Base-by-base conservation (phyloP, 225 moss, liverwort and hornwort genomes). In the Asterella californica region DNA sequence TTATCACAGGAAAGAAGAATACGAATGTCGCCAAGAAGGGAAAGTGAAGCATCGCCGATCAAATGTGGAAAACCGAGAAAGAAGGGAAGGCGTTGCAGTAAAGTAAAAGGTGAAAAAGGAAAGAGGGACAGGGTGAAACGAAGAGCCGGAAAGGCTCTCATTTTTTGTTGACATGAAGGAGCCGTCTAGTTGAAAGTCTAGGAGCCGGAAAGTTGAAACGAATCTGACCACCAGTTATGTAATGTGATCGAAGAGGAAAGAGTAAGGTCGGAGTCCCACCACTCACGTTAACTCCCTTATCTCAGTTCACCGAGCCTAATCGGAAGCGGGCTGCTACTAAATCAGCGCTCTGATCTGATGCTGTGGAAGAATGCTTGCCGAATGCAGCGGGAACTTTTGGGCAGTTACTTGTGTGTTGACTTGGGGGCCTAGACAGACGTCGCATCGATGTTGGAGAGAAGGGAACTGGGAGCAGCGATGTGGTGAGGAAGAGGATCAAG, bases 281-380 rank as follows among this genome's bases (percentile, higher is more conserved):
- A n/a, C n/a, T n/a, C n/a, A n/a, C n/a, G n/a, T n/a, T n/a, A n/a
- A n/a, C n/a, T n/a, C n/a, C n/a, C n/a, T n/a, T n/a, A n/a, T n/a
- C n/a, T n/a, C n/a, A n/a, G n/a, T n/a, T n/a, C n/a, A n/a, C n/a
- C n/a, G n/a, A n/a, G n/a, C n/a, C n/a, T n/a, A n/a, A n/a, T n/a
- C n/a, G n/a, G n/a, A n/a, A n/a, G n/a, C n/a, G n/a, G n/a, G n/a
- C n/a, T n/a, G 67, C 29, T 34, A 67, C 67, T 32, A 27, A 21
- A 6, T 12, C 67, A 5, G 27, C 5, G 30, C 30, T 6, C 27
- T 21, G 3, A 12, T 4, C 2, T 14, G 67, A 14, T 14, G 3
- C 27, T 67, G n/a, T 34, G 67, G 12, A 67, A 67, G 67, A 67
- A 67, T 67, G 34, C 67, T 67, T 67, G 67, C 67, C 12, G 67